phyloP scores from a whole-genome alignment of 1,284 basidiomycete genomes.

The Gymnopus androsaceus region DNA sequence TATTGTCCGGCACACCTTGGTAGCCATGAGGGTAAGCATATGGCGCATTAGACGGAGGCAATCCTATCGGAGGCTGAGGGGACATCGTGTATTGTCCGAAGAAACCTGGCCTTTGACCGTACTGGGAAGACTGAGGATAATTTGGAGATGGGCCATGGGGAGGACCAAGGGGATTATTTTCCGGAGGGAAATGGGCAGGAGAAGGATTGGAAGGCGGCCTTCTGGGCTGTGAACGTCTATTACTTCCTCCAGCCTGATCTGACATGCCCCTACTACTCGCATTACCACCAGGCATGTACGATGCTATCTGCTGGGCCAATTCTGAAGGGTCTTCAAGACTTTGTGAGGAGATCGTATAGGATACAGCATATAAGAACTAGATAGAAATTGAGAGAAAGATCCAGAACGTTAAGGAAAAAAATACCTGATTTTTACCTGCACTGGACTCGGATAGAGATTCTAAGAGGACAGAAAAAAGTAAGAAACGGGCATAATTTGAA shows the following conservation, averaged over 20 bases:
- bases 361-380: conserved; percentile 10
- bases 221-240: conserved; percentile 1
- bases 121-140: conserved; percentile 30
- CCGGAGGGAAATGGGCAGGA: background rate
- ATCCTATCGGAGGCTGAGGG: conserved; percentile 37
- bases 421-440: conserved; percentile 16
- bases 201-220: conserved; percentile 3
- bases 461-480: conserved; percentile 9
- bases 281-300: conserved; percentile 13
- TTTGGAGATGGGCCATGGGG: conserved; percentile 20
- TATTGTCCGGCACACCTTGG: conserved; percentile 30
- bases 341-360: conserved; percentile 5
- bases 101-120: conserved; percentile 39
- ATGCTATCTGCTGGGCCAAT: background rate
- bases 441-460: conserved; percentile 3
- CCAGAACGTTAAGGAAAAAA: conserved; percentile 1
- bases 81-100: conserved; percentile 50
- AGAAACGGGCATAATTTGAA: conserved; percentile 11
- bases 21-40: conserved; percentile 43
- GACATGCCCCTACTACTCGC: conserved; percentile 4
- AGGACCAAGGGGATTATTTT: conserved; percentile 11
- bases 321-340: conserved; percentile 8
- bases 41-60: conserved; percentile 36
- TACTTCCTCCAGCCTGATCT: conserved; percentile 8
- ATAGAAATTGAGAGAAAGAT: background rate